Base-by-base conservation (phyloP, 2,329 filamentous ascomycete genomes). In the Paecilomyces fulvus region DNA sequence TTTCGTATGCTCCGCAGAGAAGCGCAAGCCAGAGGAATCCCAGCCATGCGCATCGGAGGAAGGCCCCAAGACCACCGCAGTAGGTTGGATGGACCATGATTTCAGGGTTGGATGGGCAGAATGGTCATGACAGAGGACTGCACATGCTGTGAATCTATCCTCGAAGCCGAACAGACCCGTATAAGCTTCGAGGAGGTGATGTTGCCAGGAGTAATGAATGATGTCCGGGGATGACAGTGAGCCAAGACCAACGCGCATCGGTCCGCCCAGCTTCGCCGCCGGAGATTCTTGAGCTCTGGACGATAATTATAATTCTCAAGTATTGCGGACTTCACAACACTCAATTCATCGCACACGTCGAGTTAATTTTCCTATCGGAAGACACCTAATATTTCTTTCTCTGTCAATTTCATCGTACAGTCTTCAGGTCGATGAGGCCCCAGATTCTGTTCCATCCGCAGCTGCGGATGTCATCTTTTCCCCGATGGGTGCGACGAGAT, bases 1-100 rank as follows among this genome's bases (percentile, higher is more conserved):
- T 67, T 49, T 78, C 77, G 72, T 86, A 87, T 55, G 80, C 80
- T 43, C 65, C 33, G 48, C 61, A 65, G 6, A 63, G 60, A 25
- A 61, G 52, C 12, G 68, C 37, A 7, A 70, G 56, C 30, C 65
- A 56, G 3, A 67, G 55, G 7, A 69, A 49, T 12, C 59, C 57
- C 21, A 72, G 57, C 51, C 64, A 64, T 54, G 68, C 56, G 31
- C 61, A 58, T 20, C 70, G 60, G 28, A 71, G 56, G 51, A 61
- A 58, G 56, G 60, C 61, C 48, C 60, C 51, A 56, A 64, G 58
- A 60, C 61, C 78, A 59, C 58, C n/a, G 37, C 53, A 25, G 23
- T 21, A 30, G 30, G 2, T 28, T 14, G n/a, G 10, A 9, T 20
- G 10, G 14, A 37, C 28, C 52, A 54, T 54, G 14, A 30, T 31